Evolutionary conservation across 2,329 filamentous ascomycete genomes (phyloP).

Genomic region (Pseudocercospora vitis): DNA sequence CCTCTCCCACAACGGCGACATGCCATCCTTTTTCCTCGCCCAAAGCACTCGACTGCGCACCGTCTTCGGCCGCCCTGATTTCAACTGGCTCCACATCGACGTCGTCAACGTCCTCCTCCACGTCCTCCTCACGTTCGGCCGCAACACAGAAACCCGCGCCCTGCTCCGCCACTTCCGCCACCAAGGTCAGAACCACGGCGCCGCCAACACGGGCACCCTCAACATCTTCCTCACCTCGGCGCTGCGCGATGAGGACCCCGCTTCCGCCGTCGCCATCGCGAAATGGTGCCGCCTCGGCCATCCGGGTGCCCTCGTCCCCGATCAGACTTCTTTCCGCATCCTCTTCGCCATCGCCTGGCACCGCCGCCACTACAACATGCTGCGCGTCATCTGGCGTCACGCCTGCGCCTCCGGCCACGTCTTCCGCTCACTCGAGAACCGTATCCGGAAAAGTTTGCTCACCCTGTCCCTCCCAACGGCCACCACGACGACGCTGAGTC

Average conservation of each 20-base stretch:
- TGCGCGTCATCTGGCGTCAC: conserved; percentile 39
- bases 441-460: conserved; percentile 20
- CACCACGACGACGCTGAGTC: too few species aligned
- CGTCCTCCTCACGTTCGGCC: conserved; percentile 26
- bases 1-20: conserved; percentile 17
- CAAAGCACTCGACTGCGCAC: conserved; percentile 21
- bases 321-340: conserved; percentile 20
- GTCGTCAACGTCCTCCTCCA: conserved; percentile 29
- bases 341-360: conserved; percentile 33
- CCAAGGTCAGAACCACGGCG: conserved; percentile 1
- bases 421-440: conserved; percentile 10
- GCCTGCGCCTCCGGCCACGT: conserved; percentile 33
- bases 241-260: conserved; percentile 16
- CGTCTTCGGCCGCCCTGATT: conserved; percentile 10
- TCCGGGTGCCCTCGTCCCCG: conserved; percentile 15
- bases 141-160: conserved; percentile 23
- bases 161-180: conserved; percentile 23
- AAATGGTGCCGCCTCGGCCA: conserved; percentile 20
- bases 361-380: conserved; percentile 30
- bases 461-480: conserved; percentile 4
- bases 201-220: conserved; percentile 23
- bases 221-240: conserved; percentile 32
- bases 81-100: conserved; percentile 29
- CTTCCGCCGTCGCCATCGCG: conserved; percentile 23
- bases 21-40: conserved; percentile 23